A percentile compares a stretch with the other conserved stretches of the same genome.
These are phyloP conservation scores for Selaginella tamariscina DNA, from an alignment of 75 land plant species.

Conservation along the genomic window DNA sequence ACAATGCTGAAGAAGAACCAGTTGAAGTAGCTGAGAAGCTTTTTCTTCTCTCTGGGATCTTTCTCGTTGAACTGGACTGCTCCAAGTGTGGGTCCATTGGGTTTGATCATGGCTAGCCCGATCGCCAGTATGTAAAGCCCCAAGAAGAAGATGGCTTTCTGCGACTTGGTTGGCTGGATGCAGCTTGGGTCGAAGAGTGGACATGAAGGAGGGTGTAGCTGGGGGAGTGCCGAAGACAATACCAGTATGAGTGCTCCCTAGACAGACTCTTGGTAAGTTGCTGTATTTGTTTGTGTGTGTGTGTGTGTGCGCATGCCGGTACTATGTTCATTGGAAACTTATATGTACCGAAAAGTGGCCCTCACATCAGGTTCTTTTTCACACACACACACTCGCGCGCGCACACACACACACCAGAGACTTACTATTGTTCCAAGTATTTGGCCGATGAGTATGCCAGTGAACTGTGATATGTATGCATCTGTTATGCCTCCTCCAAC, in stretches of 20 bases:
- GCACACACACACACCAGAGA: too few species aligned
- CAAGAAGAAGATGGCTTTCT: constrained; percentile 15
- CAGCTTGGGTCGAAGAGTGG: constrained; percentile 5
- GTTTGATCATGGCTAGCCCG: constrained; percentile 34
- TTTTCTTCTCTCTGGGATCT: neutral
- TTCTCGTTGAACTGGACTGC: constrained; percentile 28
- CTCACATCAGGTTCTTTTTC: too few species aligned
- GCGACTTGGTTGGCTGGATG: neutral
- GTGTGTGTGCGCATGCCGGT: too few species aligned
- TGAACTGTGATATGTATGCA: neutral
- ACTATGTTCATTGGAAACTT: too few species aligned
- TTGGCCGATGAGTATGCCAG: neutral
- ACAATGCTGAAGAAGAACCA: constrained; percentile 13
- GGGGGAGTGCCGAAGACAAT: neutral
- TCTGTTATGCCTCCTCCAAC: neutral
- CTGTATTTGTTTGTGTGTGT: neutral
- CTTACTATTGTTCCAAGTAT: neutral
- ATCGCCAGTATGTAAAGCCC: constrained; percentile 30
- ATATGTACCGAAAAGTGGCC: too few species aligned
- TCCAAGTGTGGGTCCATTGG: constrained; percentile 28
- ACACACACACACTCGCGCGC: too few species aligned
- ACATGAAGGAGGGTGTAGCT: neutral
- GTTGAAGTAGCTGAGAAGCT: neutral
- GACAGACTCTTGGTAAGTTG: neutral
- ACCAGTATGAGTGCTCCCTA: constrained; percentile 1